Evolutionary conservation across 805 yeast genomes (phyloP).

Genomic region (Jamesozyma spencerorum): DNA sequence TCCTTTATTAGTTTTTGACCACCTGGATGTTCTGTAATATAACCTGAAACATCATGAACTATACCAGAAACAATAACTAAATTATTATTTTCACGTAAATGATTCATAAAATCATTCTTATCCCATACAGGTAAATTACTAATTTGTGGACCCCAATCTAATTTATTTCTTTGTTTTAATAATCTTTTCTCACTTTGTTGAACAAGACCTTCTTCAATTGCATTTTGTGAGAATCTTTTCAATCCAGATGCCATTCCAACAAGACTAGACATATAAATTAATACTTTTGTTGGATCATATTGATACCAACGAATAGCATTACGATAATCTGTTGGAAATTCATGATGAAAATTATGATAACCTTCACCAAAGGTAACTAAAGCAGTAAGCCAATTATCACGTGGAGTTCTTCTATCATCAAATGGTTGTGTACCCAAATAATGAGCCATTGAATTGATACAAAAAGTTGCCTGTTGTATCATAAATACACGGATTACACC

Average conservation of each 20-base stretch:
- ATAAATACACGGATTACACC: conserved; percentile 60
- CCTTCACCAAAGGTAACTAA: conserved; percentile 84
- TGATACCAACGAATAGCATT: conserved; percentile 83
- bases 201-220: conserved; percentile 70
- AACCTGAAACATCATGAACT: conserved; percentile 63
- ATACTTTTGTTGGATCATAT: conserved; percentile 71
- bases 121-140: conserved; percentile 68
- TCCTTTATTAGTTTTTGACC: conserved; percentile 65
- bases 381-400: conserved; percentile 75
- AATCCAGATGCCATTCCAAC: conserved; percentile 64
- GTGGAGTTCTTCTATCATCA: conserved; percentile 79
- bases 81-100: conserved; percentile 45
- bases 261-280: conserved; percentile 50
- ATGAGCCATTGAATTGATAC: conserved; percentile 79
- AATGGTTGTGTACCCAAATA: conserved; percentile 83
- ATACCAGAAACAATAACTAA: conserved; percentile 68
- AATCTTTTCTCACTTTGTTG: conserved; percentile 80
- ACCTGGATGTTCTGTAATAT: conserved; percentile 75
- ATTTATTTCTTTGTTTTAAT: conserved; percentile 47
- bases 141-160: conserved; percentile 71
- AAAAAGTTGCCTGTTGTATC: conserved; percentile 80
- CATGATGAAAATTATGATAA: conserved; percentile 85
- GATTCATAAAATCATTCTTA: conserved; percentile 45
- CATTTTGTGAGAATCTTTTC: conserved; percentile 69
- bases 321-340: conserved; percentile 83